Percentiles rank a stretch among this genome's conserved stretches.
These are phyloP conservation scores for Melastoma candidum DNA, from an alignment of 441 rosid genomes.

Conservation along the genomic window DNA sequence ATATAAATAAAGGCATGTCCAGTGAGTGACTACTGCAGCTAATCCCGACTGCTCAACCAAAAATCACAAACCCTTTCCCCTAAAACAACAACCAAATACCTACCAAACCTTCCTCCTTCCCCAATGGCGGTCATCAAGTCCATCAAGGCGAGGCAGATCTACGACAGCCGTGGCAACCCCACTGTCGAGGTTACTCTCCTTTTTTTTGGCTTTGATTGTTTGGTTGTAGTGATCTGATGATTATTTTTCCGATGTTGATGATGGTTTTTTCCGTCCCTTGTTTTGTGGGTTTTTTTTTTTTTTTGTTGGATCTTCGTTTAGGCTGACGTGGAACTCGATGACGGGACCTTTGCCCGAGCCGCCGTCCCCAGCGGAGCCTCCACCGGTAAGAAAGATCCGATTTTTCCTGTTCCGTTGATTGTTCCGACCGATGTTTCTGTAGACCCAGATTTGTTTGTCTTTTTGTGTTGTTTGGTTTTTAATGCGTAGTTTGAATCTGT, in stretches of 20 bases:
- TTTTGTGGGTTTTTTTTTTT: background rate
- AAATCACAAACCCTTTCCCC: too few species aligned
- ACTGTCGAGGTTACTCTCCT: constrained; percentile 46
- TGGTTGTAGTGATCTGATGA: background rate
- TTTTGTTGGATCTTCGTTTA: constrained; percentile 5
- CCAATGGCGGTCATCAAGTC: constrained; percentile 43
- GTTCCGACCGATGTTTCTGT: too few species aligned
- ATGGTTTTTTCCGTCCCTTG: background rate
- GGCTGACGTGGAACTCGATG: constrained; percentile 34
- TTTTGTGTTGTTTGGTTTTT: too few species aligned
- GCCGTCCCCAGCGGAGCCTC: constrained; percentile 47
- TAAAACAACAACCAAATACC: too few species aligned
- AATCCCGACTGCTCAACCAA: too few species aligned
- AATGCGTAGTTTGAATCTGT: too few species aligned
- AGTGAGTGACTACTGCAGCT: too few species aligned
- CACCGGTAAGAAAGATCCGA: constrained; percentile 20
- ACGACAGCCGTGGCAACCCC: constrained; percentile 75
- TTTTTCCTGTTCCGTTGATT: too few species aligned
- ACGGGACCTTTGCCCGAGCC: constrained; percentile 29
- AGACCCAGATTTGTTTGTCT: too few species aligned
- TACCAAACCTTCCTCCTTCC: too few species aligned
- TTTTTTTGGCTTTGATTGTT: background rate
- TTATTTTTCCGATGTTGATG: background rate
- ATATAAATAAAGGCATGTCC: too few species aligned
- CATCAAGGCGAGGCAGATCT: constrained; percentile 66